Base-by-base conservation (phyloP, 2,329 filamentous ascomycete species). In the Aspergillus pseudoterreus region DNA sequence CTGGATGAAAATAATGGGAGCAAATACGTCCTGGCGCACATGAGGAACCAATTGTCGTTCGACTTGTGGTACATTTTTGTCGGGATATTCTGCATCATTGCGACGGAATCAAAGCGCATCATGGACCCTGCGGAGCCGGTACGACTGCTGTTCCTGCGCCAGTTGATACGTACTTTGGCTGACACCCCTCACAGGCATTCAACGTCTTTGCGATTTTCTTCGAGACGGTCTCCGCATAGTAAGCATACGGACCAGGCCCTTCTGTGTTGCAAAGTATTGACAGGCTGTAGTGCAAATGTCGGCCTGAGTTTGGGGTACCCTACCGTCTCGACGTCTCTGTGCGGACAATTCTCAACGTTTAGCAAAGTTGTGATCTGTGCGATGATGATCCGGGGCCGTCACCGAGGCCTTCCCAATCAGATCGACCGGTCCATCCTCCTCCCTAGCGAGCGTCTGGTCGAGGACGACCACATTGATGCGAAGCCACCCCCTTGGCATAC, bases 31-130 rank as follows among this genome's bases (percentile, higher is more conserved):
- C 63, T 74, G n/a, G 71, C 77, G 43, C 82, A 86, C 61, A 74
- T 86, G 33, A 78, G 80, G 22, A 78, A 80, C n/a, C 84, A 87
- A 65, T 75, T 87, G 1, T 78, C 79, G 11, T 83, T 86, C 63
- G 84, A 87, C 61, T 69, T 87, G 22, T 86, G 84, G 83, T 82
- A 79, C 68, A 78, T 87, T 15, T 78, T 82, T 11, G 64, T 85
- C 1, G 80, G 82, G 5, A 74, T 83, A 22, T 77, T 86, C 54
- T 63, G 81, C 22, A 82, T 86, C 51, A 77, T 76, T 51, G 74
- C 79, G 35, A 80, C 85, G 47, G 83, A 87, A 64, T 55, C 63
- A 1, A 56, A 56, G 14, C 57, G 59, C 21, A 66, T 71, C 36
- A 61, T 60, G 49, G 53, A 66, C 52, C 57, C 51, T 10, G 41